phyloP scores from a whole-genome alignment of 2,329 filamentous ascomycete genomes.

The Xylariaceae sp. region DNA sequence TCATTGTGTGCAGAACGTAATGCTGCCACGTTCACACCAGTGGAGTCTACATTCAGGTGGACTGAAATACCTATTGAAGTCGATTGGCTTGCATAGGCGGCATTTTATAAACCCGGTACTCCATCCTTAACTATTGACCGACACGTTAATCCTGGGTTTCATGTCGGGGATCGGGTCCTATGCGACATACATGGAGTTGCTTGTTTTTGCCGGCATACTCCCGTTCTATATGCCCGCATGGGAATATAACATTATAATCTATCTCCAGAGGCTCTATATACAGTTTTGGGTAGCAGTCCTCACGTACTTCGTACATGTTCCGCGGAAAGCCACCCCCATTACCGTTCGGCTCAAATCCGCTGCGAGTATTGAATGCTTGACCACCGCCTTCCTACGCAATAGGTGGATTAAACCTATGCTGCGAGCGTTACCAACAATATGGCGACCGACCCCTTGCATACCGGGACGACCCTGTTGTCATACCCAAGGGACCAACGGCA shows the following conservation, averaged over 20 bases:
- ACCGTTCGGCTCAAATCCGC: conserved; percentile 2
- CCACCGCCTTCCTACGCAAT: conserved; percentile 12
- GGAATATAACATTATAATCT: conserved; percentile 1
- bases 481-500: conserved; percentile 27
- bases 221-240: background rate
- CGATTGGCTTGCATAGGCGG: conserved; percentile 4
- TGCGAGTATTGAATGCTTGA: conserved; percentile 3
- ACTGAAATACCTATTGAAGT: background rate
- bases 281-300: conserved; percentile 8
- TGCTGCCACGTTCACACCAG: conserved; percentile 9
- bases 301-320: conserved; percentile 6
- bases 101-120: background rate
- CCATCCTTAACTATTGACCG: background rate
- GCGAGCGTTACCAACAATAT: conserved; percentile 15
- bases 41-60: background rate
- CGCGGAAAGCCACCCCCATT: conserved; percentile 18
- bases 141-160: background rate
- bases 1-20: conserved; percentile 2
- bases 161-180: conserved; percentile 15
- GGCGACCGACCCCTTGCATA: conserved; percentile 30
- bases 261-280: conserved; percentile 12
- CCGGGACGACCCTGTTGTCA: conserved; percentile 24
- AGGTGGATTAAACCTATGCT: conserved; percentile 12
- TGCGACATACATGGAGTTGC: conserved; percentile 10
- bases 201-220: background rate